Evolutionary conservation across 805 yeast species (phyloP).

Genomic region (Pichia deserticola): DNA sequence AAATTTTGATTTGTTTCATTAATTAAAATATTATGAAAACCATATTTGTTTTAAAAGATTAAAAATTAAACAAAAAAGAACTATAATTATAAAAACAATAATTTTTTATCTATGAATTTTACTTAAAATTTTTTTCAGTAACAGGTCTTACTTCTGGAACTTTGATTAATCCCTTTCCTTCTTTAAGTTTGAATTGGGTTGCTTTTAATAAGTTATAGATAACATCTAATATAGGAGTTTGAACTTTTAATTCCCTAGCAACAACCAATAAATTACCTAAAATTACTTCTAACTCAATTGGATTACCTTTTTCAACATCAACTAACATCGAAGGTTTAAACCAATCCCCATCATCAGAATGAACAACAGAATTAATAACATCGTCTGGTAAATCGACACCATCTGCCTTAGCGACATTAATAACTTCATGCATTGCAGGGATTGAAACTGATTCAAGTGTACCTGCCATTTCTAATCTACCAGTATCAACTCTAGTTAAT

Average conservation of each 20-base stretch:
- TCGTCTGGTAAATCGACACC: slow-evolving; percentile 47
- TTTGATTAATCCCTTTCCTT: slow-evolving; percentile 38
- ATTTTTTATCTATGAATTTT: too few relatives aligned
- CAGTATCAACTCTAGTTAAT: slow-evolving; percentile 53
- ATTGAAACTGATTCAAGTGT: slow-evolving; percentile 32
- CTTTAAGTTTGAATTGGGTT: slow-evolving; percentile 55
- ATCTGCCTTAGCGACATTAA: slow-evolving; percentile 60
- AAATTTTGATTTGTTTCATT: too few relatives aligned
- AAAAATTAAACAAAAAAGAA: too few relatives aligned
- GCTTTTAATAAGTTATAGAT: slow-evolving; percentile 54
- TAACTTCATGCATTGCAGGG: slow-evolving; percentile 66
- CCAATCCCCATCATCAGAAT: slow-evolving; percentile 49
- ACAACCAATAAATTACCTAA: slow-evolving; percentile 56
- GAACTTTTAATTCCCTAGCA: slow-evolving; percentile 40
- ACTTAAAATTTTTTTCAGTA: too few relatives aligned
- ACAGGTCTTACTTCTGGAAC: slow-evolving; percentile 27
- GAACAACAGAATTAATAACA: slow-evolving; percentile 41
- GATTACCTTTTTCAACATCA: slow-evolving; percentile 56
- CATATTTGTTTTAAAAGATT: too few relatives aligned
- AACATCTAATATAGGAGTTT: slow-evolving; percentile 51
- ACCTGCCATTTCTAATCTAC: slow-evolving; percentile 42
- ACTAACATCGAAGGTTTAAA: slow-evolving; percentile 70
- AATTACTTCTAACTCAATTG: slow-evolving; percentile 65
- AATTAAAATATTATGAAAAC: too few relatives aligned
- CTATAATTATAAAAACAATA: too few relatives aligned